Base-by-base conservation (phyloP, 352 stramenopile genomes). In the Pythium aristosporum region DNA sequence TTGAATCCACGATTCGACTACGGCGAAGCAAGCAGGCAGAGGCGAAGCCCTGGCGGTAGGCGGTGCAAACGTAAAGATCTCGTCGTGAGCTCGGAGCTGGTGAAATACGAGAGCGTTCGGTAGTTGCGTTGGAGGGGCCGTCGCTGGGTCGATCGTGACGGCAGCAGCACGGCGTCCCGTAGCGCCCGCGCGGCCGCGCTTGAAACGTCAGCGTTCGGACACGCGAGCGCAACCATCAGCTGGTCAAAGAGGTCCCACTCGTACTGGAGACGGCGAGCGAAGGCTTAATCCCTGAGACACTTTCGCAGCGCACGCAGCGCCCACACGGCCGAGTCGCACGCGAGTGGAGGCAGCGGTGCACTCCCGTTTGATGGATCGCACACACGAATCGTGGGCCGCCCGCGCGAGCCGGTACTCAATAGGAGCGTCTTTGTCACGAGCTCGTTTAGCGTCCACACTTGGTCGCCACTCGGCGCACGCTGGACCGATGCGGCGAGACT, bases 161-260 rank as follows among this genome's bases (percentile, higher is more conserved):
- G 60, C 13, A 53, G 43, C 3, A 62, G 18, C 16, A 61, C 9
- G 1, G 61, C 52, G 20, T 62, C 53, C 1, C 62, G 54, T 5
- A 69, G 23, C 9, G 48, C 62, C 28, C 30, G 43, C 1, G 54
- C 54, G 8, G 62, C 53, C 10, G 55, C 55, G 1, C 20, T 56
- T n/a, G 62, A 52, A 0, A 69, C 55, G 10, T 64, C 54, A 4
- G 48, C 9, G n/a, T 60, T 69, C 5, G 49, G 51, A 15, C 32
- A 50, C 8, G 62, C 62, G n/a, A 69, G 36, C 10, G 62, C 49
- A 9, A 48, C 47, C 8, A 69, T 44, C 2, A 69, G 34, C 34
- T 69, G 62, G 20, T 58, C 62, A 43, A 69, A 69, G 15, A 69
- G 62, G 41, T 63, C 30, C 1, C 48, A 28, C 49, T 69, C 62